Percentiles rank a stretch among this genome's conserved stretches.
phyloP scores from a whole-genome alignment of 768 basidiomycete genomes.

The Trametes coccinea region DNA sequence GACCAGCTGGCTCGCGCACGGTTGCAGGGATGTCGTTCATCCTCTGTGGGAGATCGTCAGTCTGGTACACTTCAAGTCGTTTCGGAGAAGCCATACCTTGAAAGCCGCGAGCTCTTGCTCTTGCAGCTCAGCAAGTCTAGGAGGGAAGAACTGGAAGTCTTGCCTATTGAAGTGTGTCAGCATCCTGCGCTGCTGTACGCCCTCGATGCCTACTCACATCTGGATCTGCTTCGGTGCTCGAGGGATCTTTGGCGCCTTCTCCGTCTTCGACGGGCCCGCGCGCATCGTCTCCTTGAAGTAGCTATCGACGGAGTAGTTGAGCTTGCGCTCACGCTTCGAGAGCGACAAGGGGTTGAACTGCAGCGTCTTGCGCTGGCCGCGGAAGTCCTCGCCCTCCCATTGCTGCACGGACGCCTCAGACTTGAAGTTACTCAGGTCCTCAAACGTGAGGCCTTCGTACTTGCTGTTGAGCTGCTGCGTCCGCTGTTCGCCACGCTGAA shows the following conservation, averaged over 20 bases:
- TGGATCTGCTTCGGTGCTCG: constrained; percentile 86
- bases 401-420: constrained; percentile 87
- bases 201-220: constrained; percentile 50
- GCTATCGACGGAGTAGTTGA: constrained; percentile 91
- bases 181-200: background rate
- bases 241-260: constrained; percentile 81
- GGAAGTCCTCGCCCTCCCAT: constrained; percentile 96
- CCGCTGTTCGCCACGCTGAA: constrained; percentile 86
- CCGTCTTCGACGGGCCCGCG: constrained; percentile 72
- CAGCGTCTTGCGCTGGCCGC: constrained; percentile 63
- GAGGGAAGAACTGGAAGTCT: constrained; percentile 97
- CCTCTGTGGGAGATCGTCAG: constrained; percentile 41
- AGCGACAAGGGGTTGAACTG: constrained; percentile 81
- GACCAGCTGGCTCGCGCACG: constrained; percentile 61
- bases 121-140: constrained; percentile 75
- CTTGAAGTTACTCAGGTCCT: constrained; percentile 97
- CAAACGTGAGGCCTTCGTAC: constrained; percentile 90
- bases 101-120: constrained; percentile 83
- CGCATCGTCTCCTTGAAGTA: constrained; percentile 95
- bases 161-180: constrained; percentile 48
- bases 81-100: constrained; percentile 48
- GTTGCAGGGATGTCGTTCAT: constrained; percentile 67
- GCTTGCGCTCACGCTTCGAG: constrained; percentile 91
- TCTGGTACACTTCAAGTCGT: background rate
- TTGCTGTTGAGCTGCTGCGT: constrained; percentile 87